phyloP scores from a whole-genome alignment of 495 filamentous ascomycete species.

The Neurospora pannonica region DNA sequence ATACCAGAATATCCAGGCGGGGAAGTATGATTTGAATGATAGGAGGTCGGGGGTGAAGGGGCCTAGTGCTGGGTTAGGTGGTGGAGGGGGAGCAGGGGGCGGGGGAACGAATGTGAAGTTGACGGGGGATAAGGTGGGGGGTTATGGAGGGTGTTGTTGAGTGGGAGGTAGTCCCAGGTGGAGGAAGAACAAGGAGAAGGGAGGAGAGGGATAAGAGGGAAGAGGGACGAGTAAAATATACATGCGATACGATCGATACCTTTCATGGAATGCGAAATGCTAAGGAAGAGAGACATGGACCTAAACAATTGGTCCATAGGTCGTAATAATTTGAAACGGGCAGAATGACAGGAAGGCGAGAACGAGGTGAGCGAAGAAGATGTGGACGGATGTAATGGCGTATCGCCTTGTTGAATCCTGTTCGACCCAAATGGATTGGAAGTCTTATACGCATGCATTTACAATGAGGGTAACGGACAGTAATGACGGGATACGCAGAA shows the following conservation, averaged over 20 bases:
- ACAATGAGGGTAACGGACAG: background rate
- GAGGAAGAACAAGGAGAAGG: background rate
- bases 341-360: background rate
- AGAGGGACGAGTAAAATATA: background rate
- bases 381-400: background rate
- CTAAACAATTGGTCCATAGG: too few relatives aligned
- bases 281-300: background rate
- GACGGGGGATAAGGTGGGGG: slow-evolving; percentile 23
- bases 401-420: background rate
- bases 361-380: background rate
- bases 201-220: background rate
- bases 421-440: background rate
- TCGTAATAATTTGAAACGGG: background rate
- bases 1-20: slow-evolving; percentile 88
- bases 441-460: background rate
- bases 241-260: background rate
- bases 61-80: slow-evolving; percentile 16
- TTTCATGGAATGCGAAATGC: background rate
- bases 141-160: slow-evolving; percentile 17
- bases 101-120: slow-evolving; percentile 38
- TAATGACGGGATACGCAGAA: background rate
- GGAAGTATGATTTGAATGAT: slow-evolving; percentile 90
- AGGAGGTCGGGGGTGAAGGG: slow-evolving; percentile 84
- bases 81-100: slow-evolving; percentile 27
- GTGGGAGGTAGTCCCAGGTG: background rate